Conservation (phyloP, 1,284 basidiomycete species). For the Cryptococcus sp. region DNA sequence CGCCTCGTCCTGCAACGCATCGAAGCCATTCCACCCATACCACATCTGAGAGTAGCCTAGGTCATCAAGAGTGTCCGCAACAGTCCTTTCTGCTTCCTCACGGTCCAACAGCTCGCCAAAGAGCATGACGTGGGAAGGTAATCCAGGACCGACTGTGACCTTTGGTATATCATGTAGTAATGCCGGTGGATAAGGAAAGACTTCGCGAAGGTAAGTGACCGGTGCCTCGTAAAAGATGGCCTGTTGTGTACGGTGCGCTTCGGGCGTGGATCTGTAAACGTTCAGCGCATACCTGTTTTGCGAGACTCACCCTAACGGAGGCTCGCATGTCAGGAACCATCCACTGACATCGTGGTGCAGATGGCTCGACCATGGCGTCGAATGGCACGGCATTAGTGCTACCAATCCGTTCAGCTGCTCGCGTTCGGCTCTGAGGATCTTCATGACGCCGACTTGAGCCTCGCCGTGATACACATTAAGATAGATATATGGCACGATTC, state of each 20-base stretch:
- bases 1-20: slow-evolving; percentile 72
- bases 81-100: slow-evolving; percentile 15
- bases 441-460: slow-evolving; percentile 74
- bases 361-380: slow-evolving; percentile 91
- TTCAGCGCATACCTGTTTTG: not conserved
- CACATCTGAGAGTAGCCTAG: slow-evolving; percentile 67
- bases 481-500: slow-evolving; percentile 65
- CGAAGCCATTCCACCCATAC: slow-evolving; percentile 63
- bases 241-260: slow-evolving; percentile 74
- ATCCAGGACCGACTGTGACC: slow-evolving; percentile 58
- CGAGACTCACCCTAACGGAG: slow-evolving; percentile 69
- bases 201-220: slow-evolving; percentile 62
- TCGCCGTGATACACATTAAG: slow-evolving; percentile 70
- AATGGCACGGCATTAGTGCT: slow-evolving; percentile 95
- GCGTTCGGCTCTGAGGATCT: slow-evolving; percentile 29
- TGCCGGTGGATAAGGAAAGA: slow-evolving; percentile 58
- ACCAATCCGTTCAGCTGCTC: slow-evolving; percentile 60
- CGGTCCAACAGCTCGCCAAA: slow-evolving; percentile 31
- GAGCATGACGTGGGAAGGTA: slow-evolving; percentile 33
- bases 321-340: slow-evolving; percentile 90
- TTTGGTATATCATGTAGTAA: slow-evolving; percentile 27
- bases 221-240: slow-evolving; percentile 80
- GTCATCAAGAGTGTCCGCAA: slow-evolving; percentile 58
- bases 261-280: slow-evolving; percentile 31
- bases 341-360: slow-evolving; percentile 70